Evolutionary conservation across 2,329 filamentous ascomycete genomes (phyloP).

Genomic region (Pseudonectria foliicola): DNA sequence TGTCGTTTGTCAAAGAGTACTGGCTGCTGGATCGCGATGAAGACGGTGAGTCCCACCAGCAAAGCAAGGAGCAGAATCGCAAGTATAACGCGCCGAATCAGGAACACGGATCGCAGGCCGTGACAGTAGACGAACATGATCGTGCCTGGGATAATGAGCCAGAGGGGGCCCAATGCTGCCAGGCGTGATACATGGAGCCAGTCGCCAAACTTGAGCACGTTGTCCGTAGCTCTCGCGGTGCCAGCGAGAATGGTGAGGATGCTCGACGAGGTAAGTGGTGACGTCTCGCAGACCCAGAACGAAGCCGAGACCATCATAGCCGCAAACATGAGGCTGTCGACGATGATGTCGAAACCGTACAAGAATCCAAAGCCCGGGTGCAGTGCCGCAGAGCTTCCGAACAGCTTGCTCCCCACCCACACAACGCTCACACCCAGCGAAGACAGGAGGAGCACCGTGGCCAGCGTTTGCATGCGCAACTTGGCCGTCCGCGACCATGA

Average conservation of each 20-base stretch:
- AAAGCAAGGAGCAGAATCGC: constrained; percentile 31
- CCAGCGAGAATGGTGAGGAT: constrained; percentile 39
- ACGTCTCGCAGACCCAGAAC: constrained; percentile 41
- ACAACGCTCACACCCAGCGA: constrained; percentile 32
- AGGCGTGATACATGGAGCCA: constrained; percentile 37
- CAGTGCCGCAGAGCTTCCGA: constrained; percentile 14
- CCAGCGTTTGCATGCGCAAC: constrained; percentile 38
- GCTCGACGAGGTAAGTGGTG: constrained; percentile 34
- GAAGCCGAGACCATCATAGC: constrained; percentile 36
- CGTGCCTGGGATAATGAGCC: constrained; percentile 34
- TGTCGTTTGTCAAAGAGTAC: constrained; percentile 30
- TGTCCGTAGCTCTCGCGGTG: constrained; percentile 27
- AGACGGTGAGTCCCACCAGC: constrained; percentile 31
- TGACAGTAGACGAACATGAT: constrained; percentile 36
- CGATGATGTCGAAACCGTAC: constrained; percentile 41
- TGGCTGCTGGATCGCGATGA: constrained; percentile 24
- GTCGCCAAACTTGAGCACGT: constrained; percentile 32
- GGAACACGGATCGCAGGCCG: constrained; percentile 36
- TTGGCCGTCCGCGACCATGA: constrained; percentile 44
- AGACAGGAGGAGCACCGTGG: constrained; percentile 34
- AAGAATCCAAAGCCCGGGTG: constrained; percentile 34
- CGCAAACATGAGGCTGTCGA: constrained; percentile 40
- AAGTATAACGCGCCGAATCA: constrained; percentile 35
- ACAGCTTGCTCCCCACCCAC: constrained; percentile 27
- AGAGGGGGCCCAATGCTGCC: constrained; percentile 31